phyloP scores from a whole-genome alignment of 352 stramenopile genomes.

The Phytophthora vignae region DNA sequence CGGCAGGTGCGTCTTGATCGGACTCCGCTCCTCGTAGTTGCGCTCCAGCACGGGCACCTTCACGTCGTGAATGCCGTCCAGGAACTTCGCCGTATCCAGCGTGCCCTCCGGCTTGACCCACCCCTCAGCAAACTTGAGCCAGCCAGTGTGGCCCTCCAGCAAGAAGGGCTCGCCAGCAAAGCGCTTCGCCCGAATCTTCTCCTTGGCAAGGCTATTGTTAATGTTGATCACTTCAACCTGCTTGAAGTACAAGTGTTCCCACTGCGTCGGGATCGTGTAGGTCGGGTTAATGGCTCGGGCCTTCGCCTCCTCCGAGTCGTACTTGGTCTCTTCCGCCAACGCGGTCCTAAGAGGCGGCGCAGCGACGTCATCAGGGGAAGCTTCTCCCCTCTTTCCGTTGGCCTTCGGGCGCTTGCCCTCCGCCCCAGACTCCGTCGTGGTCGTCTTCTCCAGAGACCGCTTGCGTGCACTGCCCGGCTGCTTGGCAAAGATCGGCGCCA shows the following conservation, averaged over 20 bases:
- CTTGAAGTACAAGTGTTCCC: conserved; percentile 74
- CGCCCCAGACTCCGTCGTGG: conserved; percentile 2
- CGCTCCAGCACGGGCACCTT: conserved; percentile 82
- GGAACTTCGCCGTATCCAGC: conserved; percentile 65
- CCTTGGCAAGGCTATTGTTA: conserved; percentile 53
- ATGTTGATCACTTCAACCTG: conserved; percentile 76
- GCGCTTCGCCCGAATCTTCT: conserved; percentile 68
- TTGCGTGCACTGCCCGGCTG: conserved; percentile 34
- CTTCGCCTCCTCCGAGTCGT: conserved; percentile 41
- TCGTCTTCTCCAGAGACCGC: conserved; percentile 46
- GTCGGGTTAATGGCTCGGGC: conserved; percentile 55
- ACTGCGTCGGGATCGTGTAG: conserved; percentile 74
- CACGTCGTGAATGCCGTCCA: conserved; percentile 77
- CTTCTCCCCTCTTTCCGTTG: not conserved
- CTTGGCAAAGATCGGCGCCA: conserved; percentile 43
- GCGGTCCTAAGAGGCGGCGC: conserved; percentile 28
- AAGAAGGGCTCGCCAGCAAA: conserved; percentile 78
- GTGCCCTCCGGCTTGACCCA: conserved; percentile 70
- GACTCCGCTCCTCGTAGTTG: conserved; percentile 82
- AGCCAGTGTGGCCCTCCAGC: conserved; percentile 67
- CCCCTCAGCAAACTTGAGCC: conserved; percentile 69
- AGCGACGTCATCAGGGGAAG: not conserved
- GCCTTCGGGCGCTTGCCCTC: conserved; percentile 33
- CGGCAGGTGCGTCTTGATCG: conserved; percentile 77
- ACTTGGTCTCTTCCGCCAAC: conserved; percentile 32